Conservation (phyloP, 164 flowering plant species). For the Amborella trichopoda region DNA sequence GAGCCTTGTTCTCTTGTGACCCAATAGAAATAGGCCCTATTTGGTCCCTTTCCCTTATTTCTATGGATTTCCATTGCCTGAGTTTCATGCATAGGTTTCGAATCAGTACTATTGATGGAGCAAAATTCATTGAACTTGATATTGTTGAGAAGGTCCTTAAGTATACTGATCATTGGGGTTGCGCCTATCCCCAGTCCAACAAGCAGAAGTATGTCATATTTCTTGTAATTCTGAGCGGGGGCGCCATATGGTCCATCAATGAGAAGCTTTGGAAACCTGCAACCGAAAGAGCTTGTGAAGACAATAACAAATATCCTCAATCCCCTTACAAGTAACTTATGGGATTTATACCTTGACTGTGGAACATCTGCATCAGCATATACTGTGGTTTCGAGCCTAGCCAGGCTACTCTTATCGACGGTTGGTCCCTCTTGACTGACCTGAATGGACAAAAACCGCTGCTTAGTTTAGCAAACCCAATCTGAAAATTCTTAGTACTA, state of each 20-base stretch:
- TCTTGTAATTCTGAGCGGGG: constrained; percentile 79
- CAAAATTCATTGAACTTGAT: constrained; percentile 16
- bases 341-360: constrained; percentile 26
- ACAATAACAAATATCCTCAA: neutral
- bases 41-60: constrained; percentile 28
- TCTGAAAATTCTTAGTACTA: neutral
- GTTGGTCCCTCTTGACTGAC: constrained; percentile 29
- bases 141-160: constrained; percentile 68
- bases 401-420: constrained; percentile 26
- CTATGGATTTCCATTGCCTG: neutral
- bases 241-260: constrained; percentile 93
- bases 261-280: constrained; percentile 58
- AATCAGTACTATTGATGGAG: neutral
- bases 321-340: neutral
- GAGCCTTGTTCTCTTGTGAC: constrained; percentile 92
- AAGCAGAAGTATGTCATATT: constrained; percentile 71
- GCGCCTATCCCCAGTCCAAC: constrained; percentile 97
- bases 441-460: neutral
- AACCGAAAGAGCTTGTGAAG: neutral
- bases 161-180: constrained; percentile 87
- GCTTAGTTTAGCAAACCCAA: neutral
- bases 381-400: constrained; percentile 55
- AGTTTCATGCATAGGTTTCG: constrained; percentile 22
- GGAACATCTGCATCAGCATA: constrained; percentile 13
- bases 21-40: constrained; percentile 91